phyloP scores from a whole-genome alignment of 176 grass and related monocot genomes.

The Phoenix roebelenii region DNA sequence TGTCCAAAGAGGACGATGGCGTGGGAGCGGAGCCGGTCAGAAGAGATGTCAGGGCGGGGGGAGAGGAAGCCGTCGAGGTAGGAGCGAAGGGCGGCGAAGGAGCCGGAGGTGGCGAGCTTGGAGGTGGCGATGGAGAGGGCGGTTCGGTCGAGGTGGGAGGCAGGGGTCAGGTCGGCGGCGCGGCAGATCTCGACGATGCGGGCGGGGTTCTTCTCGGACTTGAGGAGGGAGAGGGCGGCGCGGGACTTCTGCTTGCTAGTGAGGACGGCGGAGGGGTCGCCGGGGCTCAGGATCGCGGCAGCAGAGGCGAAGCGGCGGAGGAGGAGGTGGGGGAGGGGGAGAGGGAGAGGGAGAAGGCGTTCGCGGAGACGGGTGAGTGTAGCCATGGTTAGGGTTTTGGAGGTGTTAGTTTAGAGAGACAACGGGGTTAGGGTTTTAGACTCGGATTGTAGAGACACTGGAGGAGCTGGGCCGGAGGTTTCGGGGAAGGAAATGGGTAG shows the following conservation, averaged over 20 bases:
- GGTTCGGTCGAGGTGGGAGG: slow-evolving; percentile 45
- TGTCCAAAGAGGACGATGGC: slow-evolving; percentile 73
- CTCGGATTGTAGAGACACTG: no score
- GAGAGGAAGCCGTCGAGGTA: slow-evolving; percentile 39
- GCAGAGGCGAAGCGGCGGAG: slow-evolving; percentile 29
- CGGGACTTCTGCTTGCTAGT: slow-evolving; percentile 58
- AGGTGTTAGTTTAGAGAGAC: slow-evolving; percentile 6
- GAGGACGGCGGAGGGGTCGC: slow-evolving; percentile 44
- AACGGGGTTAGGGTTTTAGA: no score
- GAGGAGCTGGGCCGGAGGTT: no score
- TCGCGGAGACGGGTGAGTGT: slow-evolving; percentile 31
- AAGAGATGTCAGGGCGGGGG: slow-evolving; percentile 33
- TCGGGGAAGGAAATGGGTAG: no score
- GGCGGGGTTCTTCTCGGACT: slow-evolving; percentile 36
- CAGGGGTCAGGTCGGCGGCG: slow-evolving; percentile 52
- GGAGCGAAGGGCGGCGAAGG: slow-evolving; percentile 20
- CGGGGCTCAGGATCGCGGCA: slow-evolving; percentile 53
- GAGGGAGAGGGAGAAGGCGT: not conserved
- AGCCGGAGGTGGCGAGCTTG: slow-evolving; percentile 27
- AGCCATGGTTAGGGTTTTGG: not conserved
- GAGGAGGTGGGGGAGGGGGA: slow-evolving; percentile 8
- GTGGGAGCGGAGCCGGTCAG: slow-evolving; percentile 25
- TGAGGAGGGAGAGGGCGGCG: slow-evolving; percentile 67
- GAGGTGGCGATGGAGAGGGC: slow-evolving; percentile 59
- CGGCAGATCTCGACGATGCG: slow-evolving; percentile 82